Base-by-base conservation (phyloP, 2,329 filamentous ascomycete genomes). In the Diaporthe amygdali region DNA sequence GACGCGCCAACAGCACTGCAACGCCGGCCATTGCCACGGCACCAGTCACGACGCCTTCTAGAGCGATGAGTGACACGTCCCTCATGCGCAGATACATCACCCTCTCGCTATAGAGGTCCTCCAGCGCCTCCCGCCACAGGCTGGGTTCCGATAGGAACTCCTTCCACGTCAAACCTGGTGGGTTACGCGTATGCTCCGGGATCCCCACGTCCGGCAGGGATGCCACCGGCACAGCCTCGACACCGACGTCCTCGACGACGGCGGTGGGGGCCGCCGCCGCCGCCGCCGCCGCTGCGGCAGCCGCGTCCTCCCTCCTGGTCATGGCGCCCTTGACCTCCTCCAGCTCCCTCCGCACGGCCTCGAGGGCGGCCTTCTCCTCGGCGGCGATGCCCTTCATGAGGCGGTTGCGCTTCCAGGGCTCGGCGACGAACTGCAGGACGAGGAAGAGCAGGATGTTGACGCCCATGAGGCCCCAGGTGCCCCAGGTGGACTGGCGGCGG, bases 401-500 rank as follows among this genome's bases (percentile, higher is more conserved):
- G 76, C 94, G 87, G 78, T 86, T 87, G 76, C 96, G 87, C 76
- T 95, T 91, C 94, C 96, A 98, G 5, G 96, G 96, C 86, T 99
- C 96, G 73, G 97, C 92, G 25, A 96, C 90, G 76, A 97, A 92
- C 82, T 98, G 92, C 76, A 97, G 91, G 22, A 95, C 87, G 67
- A 99, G 82, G 79, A 99, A 94, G 56, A 99, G 83, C 73, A 98
- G 81, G 39, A 98, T 93, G 79, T 99, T 99, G 78, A 98, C 90
- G 30, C 96, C 96, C 96, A 99, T 99, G 73, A 99, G 84, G 0
- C 96, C 96, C 91, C 97, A 98, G 0, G 96, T 99, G 44, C 97
- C 96, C 96, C 96, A 99, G 0, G 96, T 99, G 80, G 93, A 96
- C 87, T 97, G 97, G 75, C 96, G 88, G 44, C 96, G 89, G 79